Conservation (phyloP, 768 basidiomycete species). For the Tricholoma sp. region DNA sequence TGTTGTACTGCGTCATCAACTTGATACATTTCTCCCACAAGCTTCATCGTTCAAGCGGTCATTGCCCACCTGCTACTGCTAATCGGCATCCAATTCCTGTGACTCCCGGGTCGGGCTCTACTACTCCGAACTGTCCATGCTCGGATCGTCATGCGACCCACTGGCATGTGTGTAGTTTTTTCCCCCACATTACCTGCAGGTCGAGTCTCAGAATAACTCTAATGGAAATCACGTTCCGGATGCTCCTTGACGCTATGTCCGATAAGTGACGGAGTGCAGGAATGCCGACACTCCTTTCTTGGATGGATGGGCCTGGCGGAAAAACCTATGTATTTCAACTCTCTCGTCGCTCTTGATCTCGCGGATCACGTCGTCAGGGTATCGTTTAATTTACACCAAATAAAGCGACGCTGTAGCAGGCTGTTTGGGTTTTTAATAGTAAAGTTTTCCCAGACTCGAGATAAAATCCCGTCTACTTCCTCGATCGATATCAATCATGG, state of each 20-base stretch:
- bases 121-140: not conserved
- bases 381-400: not conserved
- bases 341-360: not conserved
- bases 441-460: not conserved
- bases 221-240: not conserved
- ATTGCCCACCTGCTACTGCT: too few species aligned
- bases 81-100: too few species aligned
- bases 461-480: not conserved
- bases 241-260: not conserved
- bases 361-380: not conserved
- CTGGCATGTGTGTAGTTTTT: too few species aligned
- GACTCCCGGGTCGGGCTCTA: not conserved
- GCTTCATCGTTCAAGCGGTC: too few species aligned
- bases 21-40: not conserved
- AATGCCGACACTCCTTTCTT: not conserved
- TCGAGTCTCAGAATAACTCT: not conserved
- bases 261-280: not conserved
- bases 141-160: not conserved
- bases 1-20: slow-evolving; percentile 7
- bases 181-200: not conserved
- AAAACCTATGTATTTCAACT: not conserved
- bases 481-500: not conserved
- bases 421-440: too few species aligned
- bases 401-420: too few species aligned
- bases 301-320: not conserved